Base-by-base conservation (phyloP, 192 early-diverging fungal species). In the Paraglomus occultum region DNA sequence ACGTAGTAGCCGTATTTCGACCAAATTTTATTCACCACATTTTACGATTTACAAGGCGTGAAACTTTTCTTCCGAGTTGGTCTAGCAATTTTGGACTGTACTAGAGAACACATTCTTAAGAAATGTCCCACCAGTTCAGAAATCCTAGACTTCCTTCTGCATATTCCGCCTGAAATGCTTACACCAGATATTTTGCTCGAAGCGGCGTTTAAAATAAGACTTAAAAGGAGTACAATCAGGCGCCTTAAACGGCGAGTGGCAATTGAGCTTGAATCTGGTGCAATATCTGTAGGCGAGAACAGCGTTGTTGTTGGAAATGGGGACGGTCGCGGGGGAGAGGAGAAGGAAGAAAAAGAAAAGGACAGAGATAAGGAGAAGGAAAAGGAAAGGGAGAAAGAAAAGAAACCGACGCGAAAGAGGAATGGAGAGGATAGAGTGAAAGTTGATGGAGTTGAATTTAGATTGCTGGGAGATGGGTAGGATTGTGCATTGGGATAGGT, bases 1-100 rank as follows among this genome's bases (percentile, higher is more conserved):
- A 17, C 3, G 31, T 31, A 31, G 31, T 57, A 1, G 20, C 38
- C 38, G 17, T 57, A 20, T 57, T 57, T 57, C 50, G 17, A 51
- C 50, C 50, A n/a, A 11, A 51, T n/a, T 51, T 14, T 51, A 51
- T 51, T 51, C 50, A n/a, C 50, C 50, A n/a, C 50, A 51, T n/a
- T 40, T 40, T 61, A 45, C 17, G 8, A 14, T 67, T 67, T 50
- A 44, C 60, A 76, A 79, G 90, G 92, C 0, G 80, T 88, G 54
- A 96, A 98, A 70, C 85, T 89, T 6, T 82, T 95, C 53, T 95
- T 94, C 75, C 78, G 94, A 22, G 82, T 90, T 15, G 90, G 91
- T 0, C 72, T 98, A 40, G 93, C 85, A 5, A 91, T 98, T 50
- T 58, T 93, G 17, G 82, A 83, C 14, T 64, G 86, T 51, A 79